These are phyloP conservation scores for Citeromyces siamensis DNA, from an alignment of 1,139 yeast genomes.

Conservation along the genomic window DNA sequence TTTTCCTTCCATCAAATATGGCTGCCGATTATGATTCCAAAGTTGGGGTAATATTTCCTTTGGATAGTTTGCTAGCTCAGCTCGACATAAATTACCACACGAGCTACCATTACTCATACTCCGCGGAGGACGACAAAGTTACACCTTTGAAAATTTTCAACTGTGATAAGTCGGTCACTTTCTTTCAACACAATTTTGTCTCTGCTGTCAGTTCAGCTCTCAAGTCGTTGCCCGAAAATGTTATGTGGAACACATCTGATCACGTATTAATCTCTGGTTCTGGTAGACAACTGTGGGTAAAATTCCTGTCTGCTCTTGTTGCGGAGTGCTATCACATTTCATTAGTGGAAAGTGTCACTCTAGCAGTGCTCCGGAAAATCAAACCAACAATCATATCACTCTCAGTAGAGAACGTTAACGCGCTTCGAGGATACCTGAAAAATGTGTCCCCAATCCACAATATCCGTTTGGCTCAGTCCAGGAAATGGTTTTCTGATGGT, in stretches of 20 bases:
- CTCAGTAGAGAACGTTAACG: not conserved
- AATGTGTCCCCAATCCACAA: not conserved
- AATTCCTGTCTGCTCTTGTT: conserved; percentile 1
- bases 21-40: no score
- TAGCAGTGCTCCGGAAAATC: not conserved
- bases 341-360: not conserved
- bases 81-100: no score
- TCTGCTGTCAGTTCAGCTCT: conserved; percentile 52
- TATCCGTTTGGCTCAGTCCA: conserved; percentile 9
- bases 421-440: not conserved
- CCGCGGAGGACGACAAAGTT: not conserved
- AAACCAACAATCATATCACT: not conserved
- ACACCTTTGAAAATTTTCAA: conserved; percentile 5
- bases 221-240: conserved; percentile 40
- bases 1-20: not conserved
- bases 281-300: not conserved
- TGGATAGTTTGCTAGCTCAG: no score
- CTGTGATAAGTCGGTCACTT: conserved; percentile 16
- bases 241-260: conserved; percentile 29
- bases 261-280: conserved; percentile 25
- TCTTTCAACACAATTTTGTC: conserved; percentile 49
- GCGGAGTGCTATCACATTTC: not conserved
- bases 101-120: no score
- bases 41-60: no score
- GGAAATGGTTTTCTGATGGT: conserved; percentile 19